Percentiles rank a stretch among this genome's conserved stretches.
Evolutionary conservation across 2,329 filamentous ascomycete genomes (phyloP).

Genomic region (Epichloe gansuensis): DNA sequence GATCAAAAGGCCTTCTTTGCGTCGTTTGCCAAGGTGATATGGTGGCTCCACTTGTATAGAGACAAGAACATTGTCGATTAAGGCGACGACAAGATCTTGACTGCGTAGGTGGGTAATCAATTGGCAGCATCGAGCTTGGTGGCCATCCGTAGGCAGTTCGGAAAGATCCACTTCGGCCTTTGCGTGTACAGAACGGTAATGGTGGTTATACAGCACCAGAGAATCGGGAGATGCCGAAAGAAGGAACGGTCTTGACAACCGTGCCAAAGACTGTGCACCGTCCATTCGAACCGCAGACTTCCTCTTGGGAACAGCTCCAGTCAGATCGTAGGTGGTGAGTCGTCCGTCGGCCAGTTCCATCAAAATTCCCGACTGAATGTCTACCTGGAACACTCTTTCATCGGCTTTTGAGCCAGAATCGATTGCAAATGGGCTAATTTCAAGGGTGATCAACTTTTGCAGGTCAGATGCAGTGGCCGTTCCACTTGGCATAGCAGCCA

Average conservation of each 20-base stretch:
- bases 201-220: conserved; percentile 54
- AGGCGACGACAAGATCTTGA: conserved; percentile 51
- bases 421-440: conserved; percentile 24
- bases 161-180: conserved; percentile 32
- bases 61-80: conserved; percentile 50
- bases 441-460: conserved; percentile 26
- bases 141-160: conserved; percentile 23
- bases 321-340: conserved; percentile 52
- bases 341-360: conserved; percentile 42
- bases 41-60: conserved; percentile 57
- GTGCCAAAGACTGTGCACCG: conserved; percentile 47
- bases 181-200: conserved; percentile 49
- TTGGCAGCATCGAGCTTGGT: conserved; percentile 25
- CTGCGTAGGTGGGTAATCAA: conserved; percentile 52
- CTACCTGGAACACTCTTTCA: conserved; percentile 36
- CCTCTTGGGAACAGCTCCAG: conserved; percentile 46
- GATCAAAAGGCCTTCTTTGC: conserved; percentile 51
- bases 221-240: conserved; percentile 45
- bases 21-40: conserved; percentile 39
- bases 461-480: conserved; percentile 14
- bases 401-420: conserved; percentile 9
- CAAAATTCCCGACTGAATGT: conserved; percentile 50
- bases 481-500: conserved; percentile 19
- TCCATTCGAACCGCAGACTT: conserved; percentile 39
- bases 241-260: conserved; percentile 53